These are phyloP conservation scores for Fusarium proliferatum DNA, from an alignment of 2,329 filamentous ascomycete species.

Conservation along the genomic window DNA sequence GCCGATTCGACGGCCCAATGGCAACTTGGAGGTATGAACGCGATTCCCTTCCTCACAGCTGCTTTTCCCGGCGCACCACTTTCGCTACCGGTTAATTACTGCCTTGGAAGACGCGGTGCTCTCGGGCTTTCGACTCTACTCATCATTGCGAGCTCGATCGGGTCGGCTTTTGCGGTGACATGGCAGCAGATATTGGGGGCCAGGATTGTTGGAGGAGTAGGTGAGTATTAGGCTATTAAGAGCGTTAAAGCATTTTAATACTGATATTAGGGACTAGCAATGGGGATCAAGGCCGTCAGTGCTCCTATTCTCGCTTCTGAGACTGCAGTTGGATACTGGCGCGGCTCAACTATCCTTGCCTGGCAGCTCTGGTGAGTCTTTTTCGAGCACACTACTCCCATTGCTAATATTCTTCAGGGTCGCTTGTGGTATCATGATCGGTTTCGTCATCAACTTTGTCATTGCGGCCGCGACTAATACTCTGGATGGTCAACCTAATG, in stretches of 20 bases:
- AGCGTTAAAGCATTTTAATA: background rate
- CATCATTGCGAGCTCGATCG: slow-evolving; percentile 53
- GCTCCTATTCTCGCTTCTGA: slow-evolving; percentile 60
- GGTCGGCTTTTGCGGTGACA: slow-evolving; percentile 45
- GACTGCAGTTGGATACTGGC: slow-evolving; percentile 59
- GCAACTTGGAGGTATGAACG: slow-evolving; percentile 50
- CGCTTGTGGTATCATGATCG: slow-evolving; percentile 41
- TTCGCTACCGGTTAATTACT: slow-evolving; percentile 53
- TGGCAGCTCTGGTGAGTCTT: slow-evolving; percentile 58
- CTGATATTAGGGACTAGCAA: slow-evolving; percentile 45
- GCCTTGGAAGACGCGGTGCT: slow-evolving; percentile 52
- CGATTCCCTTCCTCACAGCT: slow-evolving; percentile 52
- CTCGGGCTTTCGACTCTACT: slow-evolving; percentile 52
- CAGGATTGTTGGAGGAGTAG: slow-evolving; percentile 38
- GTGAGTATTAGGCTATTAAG: background rate
- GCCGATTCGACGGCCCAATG: slow-evolving; percentile 1
- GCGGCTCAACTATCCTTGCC: slow-evolving; percentile 59
- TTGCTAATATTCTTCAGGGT: slow-evolving; percentile 23
- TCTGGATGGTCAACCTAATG: background rate
- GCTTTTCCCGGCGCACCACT: slow-evolving; percentile 51
- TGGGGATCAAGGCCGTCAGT: slow-evolving; percentile 62
- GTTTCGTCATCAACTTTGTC: slow-evolving; percentile 38
- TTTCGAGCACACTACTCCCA: background rate
- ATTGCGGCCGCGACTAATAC: slow-evolving; percentile 17
- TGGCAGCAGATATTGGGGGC: slow-evolving; percentile 50